phyloP scores from a whole-genome alignment of 2,329 filamentous ascomycete species.

The Thielaviopsis musarum region DNA sequence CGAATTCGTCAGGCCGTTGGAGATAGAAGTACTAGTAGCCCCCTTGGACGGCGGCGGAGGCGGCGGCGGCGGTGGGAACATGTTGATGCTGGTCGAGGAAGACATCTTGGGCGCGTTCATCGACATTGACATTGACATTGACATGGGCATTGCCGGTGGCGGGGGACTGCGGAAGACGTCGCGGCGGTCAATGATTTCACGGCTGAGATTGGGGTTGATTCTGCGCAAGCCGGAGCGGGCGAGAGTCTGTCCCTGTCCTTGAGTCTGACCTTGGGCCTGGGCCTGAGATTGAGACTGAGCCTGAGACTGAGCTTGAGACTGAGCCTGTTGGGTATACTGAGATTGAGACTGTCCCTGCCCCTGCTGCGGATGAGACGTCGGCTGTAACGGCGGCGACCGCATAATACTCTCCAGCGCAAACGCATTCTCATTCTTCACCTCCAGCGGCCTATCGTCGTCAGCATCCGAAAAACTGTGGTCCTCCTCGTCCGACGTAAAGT shows the following conservation, averaged over 20 bases:
- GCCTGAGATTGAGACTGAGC: conserved; percentile 20
- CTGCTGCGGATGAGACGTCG: conserved; percentile 41
- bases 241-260: background rate
- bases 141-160: background rate
- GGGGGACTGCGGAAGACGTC: conserved; percentile 5
- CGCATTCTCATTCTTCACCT: conserved; percentile 25
- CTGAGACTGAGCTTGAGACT: conserved; percentile 22
- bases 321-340: no score
- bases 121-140: background rate
- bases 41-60: conserved; percentile 13
- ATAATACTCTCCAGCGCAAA: conserved; percentile 46
- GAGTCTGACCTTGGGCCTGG: background rate
- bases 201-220: conserved; percentile 1
- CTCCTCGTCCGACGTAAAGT: conserved; percentile 64
- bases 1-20: background rate
- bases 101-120: conserved; percentile 24
- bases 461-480: conserved; percentile 64
- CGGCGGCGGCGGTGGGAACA: conserved; percentile 15
- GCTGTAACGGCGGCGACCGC: conserved; percentile 38
- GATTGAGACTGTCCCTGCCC: conserved; percentile 28
- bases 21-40: background rate
- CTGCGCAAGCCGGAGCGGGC: conserved; percentile 1
- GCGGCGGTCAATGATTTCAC: conserved; percentile 5
- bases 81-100: conserved; percentile 14
- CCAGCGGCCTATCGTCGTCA: conserved; percentile 38